Percentiles rank a stretch among this genome's conserved stretches.
phyloP scores from a whole-genome alignment of 805 yeast species.

The Candida anglica region DNA sequence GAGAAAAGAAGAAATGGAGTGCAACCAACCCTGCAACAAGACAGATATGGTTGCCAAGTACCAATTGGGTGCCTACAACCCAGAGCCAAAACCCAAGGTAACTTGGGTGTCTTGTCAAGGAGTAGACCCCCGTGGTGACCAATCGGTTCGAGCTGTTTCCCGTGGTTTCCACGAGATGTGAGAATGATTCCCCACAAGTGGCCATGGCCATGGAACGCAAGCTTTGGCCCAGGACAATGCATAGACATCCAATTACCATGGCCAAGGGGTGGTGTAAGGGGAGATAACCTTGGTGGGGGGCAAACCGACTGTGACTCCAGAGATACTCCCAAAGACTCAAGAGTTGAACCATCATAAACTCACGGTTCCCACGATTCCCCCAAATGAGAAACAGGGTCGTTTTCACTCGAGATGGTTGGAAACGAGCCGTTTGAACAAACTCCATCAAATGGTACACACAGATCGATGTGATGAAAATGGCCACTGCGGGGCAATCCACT shows the following conservation, averaged over 20 bases:
- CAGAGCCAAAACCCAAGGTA: conserved; percentile 34
- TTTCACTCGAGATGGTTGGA: conserved; percentile 20
- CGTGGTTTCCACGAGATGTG: conserved; percentile 26
- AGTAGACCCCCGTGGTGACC: conserved; percentile 31
- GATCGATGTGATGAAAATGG: conserved; percentile 10
- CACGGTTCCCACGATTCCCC: conserved; percentile 30
- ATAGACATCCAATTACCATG: conserved; percentile 9
- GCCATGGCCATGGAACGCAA: conserved; percentile 26
- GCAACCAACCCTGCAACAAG: conserved; percentile 12
- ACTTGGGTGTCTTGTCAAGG: conserved; percentile 32
- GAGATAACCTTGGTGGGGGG: not conserved
- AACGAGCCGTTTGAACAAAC: conserved; percentile 20
- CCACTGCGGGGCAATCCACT: not conserved
- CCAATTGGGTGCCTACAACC: conserved; percentile 27
- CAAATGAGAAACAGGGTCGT: conserved; percentile 29
- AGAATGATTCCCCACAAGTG: conserved; percentile 31
- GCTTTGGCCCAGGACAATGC: conserved; percentile 19
- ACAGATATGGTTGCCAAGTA: conserved; percentile 18
- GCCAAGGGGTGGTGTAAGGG: not conserved
- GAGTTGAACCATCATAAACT: conserved; percentile 26
- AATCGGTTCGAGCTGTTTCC: conserved; percentile 9
- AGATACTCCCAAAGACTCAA: conserved; percentile 19
- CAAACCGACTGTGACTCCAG: conserved; percentile 2
- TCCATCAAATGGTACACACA: conserved; percentile 22
- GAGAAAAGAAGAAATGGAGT: conserved; percentile 21